phyloP scores from a whole-genome alignment of 2,329 filamentous ascomycete genomes.

The Aspergillus versicolor region DNA sequence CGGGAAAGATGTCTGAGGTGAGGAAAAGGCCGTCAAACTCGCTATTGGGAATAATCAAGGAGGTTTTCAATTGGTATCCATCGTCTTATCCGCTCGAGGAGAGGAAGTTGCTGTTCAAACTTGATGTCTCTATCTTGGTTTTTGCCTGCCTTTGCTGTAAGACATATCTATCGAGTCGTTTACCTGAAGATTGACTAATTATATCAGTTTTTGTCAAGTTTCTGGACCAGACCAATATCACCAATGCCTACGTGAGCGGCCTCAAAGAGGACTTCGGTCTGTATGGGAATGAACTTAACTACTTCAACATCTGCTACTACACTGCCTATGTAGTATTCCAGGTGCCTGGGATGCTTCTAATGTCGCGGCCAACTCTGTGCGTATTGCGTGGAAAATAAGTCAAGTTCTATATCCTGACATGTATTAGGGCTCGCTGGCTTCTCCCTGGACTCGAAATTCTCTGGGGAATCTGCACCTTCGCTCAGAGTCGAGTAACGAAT shows the following conservation, averaged over 20 bases:
- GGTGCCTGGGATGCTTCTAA: conserved; percentile 28
- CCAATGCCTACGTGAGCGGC: conserved; percentile 35
- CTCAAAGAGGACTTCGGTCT: conserved; percentile 33
- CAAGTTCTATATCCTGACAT: not conserved
- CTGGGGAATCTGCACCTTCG: conserved; percentile 38
- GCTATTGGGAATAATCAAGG: conserved; percentile 25
- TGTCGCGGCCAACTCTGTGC: conserved; percentile 30
- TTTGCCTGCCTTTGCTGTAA: conserved; percentile 35
- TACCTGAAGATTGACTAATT: conserved; percentile 1
- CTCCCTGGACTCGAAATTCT: conserved; percentile 32
- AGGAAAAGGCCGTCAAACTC: conserved; percentile 2
- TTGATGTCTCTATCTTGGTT: conserved; percentile 31
- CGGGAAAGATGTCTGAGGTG: conserved; percentile 16
- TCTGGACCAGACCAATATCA: conserved; percentile 34
- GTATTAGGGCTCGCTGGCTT: conserved; percentile 26
- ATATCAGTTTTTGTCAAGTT: conserved; percentile 27
- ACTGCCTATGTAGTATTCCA: conserved; percentile 34
- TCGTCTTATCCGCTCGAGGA: conserved; percentile 29
- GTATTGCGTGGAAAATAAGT: not conserved
- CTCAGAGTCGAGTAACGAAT: conserved; percentile 32
- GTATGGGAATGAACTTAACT: conserved; percentile 32
- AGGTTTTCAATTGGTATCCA: conserved; percentile 36
- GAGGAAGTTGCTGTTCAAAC: conserved; percentile 30
- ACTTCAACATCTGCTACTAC: conserved; percentile 32
- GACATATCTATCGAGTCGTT: not conserved